A percentile compares a stretch with the other conserved stretches of the same genome.
These are phyloP conservation scores for Exophiala aquamarina DNA, from an alignment of 2,329 filamentous ascomycete species.

Conservation along the genomic window DNA sequence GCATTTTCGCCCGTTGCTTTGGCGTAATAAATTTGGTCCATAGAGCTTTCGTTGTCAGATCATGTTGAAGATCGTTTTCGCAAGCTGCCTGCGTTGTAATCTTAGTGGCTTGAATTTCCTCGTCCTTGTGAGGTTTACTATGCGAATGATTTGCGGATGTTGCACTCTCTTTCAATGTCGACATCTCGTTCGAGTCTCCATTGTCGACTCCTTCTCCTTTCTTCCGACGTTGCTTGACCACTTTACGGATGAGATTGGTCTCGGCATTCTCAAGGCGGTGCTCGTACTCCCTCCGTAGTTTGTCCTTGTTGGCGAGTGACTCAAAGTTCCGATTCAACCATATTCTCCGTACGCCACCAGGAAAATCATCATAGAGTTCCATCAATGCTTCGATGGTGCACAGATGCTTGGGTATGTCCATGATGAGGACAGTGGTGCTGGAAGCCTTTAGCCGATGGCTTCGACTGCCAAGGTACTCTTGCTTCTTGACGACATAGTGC, in stretches of 20 bases:
- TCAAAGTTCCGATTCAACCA: slow-evolving; percentile 35
- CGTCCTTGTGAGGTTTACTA: slow-evolving; percentile 1
- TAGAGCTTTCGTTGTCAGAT: slow-evolving; percentile 22
- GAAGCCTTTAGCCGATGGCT: slow-evolving; percentile 32
- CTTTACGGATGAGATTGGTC: slow-evolving; percentile 25
- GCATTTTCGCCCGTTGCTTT: slow-evolving; percentile 26
- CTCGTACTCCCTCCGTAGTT: slow-evolving; percentile 30
- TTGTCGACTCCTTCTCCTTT: slow-evolving; percentile 7
- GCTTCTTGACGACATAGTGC: slow-evolving; percentile 31
- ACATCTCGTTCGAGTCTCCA: slow-evolving; percentile 9
- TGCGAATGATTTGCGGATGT: neutral
- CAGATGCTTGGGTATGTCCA: slow-evolving; percentile 32
- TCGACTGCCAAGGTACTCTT: slow-evolving; percentile 31
- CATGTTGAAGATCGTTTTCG: slow-evolving; percentile 16
- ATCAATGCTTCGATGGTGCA: slow-evolving; percentile 31
- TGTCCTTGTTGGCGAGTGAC: slow-evolving; percentile 29
- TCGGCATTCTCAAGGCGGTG: slow-evolving; percentile 33
- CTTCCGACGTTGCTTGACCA: slow-evolving; percentile 26
- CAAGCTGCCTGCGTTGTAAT: slow-evolving; percentile 10
- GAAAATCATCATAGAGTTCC: slow-evolving; percentile 33
- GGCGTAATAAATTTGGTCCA: slow-evolving; percentile 28
- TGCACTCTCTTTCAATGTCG: slow-evolving; percentile 1
- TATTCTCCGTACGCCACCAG: slow-evolving; percentile 31
- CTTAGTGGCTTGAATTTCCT: slow-evolving; percentile 2
- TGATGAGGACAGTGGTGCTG: slow-evolving; percentile 34